Percentiles rank a stretch among this genome's conserved stretches.
Evolutionary conservation across 164 flowering plant genomes (phyloP).

Genomic region (Aristolochia fimbriata): DNA sequence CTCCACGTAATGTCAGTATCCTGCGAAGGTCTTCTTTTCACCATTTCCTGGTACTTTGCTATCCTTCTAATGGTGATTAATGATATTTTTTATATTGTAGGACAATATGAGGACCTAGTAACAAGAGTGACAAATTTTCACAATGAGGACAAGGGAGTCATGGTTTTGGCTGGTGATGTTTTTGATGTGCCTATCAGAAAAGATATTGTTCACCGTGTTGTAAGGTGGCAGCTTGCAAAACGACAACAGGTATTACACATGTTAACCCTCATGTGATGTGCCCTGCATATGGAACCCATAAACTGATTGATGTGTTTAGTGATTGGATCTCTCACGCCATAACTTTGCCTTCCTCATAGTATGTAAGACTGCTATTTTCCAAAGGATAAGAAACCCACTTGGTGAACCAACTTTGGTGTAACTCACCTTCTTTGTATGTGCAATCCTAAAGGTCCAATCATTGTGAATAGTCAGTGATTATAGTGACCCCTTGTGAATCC

Average conservation of each 20-base stretch:
- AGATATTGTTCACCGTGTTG: conserved; percentile 92
- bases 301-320: no score
- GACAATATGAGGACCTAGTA: conserved; percentile 65
- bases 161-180: conserved; percentile 90
- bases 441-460: no score
- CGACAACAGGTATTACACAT: conserved; percentile 56
- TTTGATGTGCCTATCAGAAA: conserved; percentile 93
- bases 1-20: neutral
- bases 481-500: no score
- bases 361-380: no score
- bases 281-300: no score
- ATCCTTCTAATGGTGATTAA: neutral
- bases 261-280: no score
- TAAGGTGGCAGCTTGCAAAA: conserved; percentile 95
- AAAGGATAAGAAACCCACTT: no score
- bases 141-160: conserved; percentile 78
- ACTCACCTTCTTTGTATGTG: no score
- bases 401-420: no score
- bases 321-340: neutral
- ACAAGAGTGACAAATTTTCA: conserved; percentile 79
- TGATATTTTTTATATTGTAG: conserved; percentile 20
- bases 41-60: neutral
- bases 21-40: neutral
- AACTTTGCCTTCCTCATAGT: neutral
- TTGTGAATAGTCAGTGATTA: no score